Base-by-base conservation (phyloP, 371 early-diverging fungal species). In the Choanephora cucurbitarum region DNA sequence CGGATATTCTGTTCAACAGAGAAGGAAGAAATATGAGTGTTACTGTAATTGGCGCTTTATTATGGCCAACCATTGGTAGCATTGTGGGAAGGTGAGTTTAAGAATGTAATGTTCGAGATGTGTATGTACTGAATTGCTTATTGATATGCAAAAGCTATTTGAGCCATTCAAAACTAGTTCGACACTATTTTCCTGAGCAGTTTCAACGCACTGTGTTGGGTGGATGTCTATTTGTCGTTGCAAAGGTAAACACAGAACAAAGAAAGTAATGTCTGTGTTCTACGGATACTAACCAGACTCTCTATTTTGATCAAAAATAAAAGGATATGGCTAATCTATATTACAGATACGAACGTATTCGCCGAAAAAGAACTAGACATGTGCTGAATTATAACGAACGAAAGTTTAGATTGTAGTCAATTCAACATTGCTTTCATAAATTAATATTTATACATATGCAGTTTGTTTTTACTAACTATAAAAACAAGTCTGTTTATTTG, bases 121-220 rank as follows among this genome's bases (percentile, higher is more conserved):
- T n/a, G n/a, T n/a, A n/a, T n/a, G n/a, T n/a, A n/a, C n/a, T n/a
- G n/a, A n/a, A n/a, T n/a, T n/a, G n/a, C n/a, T n/a, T n/a, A n/a
- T n/a, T n/a, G n/a, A n/a, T 54, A 21, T 22, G 40, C 48, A 55
- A 44, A 63, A 82, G 77, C 45, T 69, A 74, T 32, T 49, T 80
- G 13, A 63, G 67, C 13, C 66, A 73, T 21, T 67, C 78, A 18
- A 55, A 70, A 33, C 58, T 67, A 32, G 50, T 80, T 18, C 58
- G 70, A 52, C 63, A 66, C 7, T 51, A 71, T 18, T 66, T 82
- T 22, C 80, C 80, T 0, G 78, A 79, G 37, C 64, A 72, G 40
- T 79, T 82, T 56, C 76, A 80, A 46, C 73, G 83, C 28, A 79
- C 69, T 52, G 54, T 82, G 21, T 40, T 80, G 8, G 81, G 83